Conservation (phyloP, 768 basidiomycete species). For the Pulveroboletus sp. region DNA sequence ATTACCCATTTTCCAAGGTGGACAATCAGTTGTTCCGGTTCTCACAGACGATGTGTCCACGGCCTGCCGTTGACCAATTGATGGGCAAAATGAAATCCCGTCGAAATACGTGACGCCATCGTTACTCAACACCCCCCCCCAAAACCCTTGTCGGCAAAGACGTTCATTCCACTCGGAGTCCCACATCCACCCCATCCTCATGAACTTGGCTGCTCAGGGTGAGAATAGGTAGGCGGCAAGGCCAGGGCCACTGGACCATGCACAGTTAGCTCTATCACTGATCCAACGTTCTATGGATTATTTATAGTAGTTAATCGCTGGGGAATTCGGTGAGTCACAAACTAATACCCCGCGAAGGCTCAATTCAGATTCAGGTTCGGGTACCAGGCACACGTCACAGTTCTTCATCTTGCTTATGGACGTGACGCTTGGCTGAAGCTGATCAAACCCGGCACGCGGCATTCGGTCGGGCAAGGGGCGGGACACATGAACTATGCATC, state of each 20-base stretch:
- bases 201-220: constrained; percentile 49
- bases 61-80: too few species aligned
- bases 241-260: constrained; percentile 33
- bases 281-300: constrained; percentile 30
- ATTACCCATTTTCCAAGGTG: too few species aligned
- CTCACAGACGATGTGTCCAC: too few species aligned
- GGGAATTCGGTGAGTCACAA: constrained; percentile 43
- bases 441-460: constrained; percentile 45
- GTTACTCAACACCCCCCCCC: background rate
- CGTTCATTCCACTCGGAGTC: constrained; percentile 39
- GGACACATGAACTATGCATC: constrained; percentile 29
- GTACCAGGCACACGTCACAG: constrained; percentile 42
- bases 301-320: constrained; percentile 46
- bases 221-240: constrained; percentile 53
- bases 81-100: too few species aligned
- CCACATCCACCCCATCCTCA: constrained; percentile 44
- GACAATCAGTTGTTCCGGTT: too few species aligned
- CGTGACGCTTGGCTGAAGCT: constrained; percentile 39
- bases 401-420: constrained; percentile 47
- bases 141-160: constrained; percentile 40
- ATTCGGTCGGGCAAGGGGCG: constrained; percentile 35
- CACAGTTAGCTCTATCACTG: background rate
- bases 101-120: too few species aligned
- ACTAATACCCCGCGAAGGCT: constrained; percentile 36
- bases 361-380: constrained; percentile 46